Evolutionary conservation across 1,284 basidiomycete genomes (phyloP).

Genomic region (Ganoderma meredithae): DNA sequence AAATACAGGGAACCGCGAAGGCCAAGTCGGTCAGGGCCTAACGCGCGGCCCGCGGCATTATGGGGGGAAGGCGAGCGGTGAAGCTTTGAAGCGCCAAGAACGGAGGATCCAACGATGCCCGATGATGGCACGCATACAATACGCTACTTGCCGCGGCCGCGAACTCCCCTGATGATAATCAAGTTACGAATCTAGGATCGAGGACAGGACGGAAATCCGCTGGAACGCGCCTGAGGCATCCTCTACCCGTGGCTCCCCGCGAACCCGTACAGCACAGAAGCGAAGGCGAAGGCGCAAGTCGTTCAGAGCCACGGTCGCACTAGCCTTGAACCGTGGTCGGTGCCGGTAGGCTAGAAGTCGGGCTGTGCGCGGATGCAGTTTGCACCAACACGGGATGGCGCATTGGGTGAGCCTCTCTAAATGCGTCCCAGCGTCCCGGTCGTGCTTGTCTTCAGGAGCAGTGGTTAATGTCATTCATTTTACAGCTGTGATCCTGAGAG

Average conservation of each 20-base stretch:
- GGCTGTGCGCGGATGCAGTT: neutral
- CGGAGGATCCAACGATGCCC: neutral
- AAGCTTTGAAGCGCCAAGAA: neutral
- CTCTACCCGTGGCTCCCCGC: neutral
- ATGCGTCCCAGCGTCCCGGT: neutral
- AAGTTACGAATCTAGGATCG: neutral
- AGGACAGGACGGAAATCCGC: neutral
- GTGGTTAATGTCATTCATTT: slow-evolving; percentile 1
- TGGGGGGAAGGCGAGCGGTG: neutral
- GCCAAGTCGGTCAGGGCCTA: neutral
- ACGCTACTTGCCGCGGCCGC: neutral
- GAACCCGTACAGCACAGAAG: neutral
- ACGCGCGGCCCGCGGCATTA: neutral
- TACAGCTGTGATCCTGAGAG: neutral
- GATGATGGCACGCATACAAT: neutral
- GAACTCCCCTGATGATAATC: neutral
- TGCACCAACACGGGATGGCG: neutral
- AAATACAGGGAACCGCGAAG: neutral
- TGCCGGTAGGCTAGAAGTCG: neutral
- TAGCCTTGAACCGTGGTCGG: slow-evolving; percentile 4
- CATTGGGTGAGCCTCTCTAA: slow-evolving; percentile 3
- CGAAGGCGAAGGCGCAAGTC: neutral
- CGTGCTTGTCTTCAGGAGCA: neutral
- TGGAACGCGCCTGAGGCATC: neutral
- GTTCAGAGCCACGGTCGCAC: neutral